Evolutionary conservation across 345 rosid genomes (phyloP).

Genomic region (Populus euphratica): DNA sequence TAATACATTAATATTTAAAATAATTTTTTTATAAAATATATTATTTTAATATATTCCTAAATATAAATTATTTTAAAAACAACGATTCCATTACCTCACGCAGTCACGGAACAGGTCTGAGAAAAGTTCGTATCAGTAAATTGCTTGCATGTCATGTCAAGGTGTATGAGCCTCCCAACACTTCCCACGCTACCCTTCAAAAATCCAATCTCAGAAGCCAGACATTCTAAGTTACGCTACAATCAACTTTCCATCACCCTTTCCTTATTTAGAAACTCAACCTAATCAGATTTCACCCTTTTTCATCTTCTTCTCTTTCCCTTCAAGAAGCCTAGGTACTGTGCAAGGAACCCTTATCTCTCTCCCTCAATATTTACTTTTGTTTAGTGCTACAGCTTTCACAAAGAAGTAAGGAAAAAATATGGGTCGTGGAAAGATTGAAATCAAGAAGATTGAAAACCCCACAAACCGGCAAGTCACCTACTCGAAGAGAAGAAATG

Average conservation of each 20-base stretch:
- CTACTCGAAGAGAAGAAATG: constrained; percentile 55
- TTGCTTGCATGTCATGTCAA: not conserved
- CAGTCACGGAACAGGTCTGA: not conserved
- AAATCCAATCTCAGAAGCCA: constrained; percentile 2
- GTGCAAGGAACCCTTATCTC: not conserved
- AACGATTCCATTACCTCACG: fast-evolving
- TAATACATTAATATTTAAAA: no score
- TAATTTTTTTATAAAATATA: no score
- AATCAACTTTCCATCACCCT: constrained; percentile 24
- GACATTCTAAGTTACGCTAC: constrained; percentile 25
- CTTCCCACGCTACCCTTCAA: not conserved
- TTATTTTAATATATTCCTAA: no score
- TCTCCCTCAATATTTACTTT: not conserved
- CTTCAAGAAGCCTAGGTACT: constrained; percentile 1
- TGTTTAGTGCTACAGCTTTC: not conserved
- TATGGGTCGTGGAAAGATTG: constrained; percentile 64
- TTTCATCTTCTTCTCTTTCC: constrained; percentile 1
- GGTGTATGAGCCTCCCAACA: not conserved
- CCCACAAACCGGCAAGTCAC: constrained; percentile 60
- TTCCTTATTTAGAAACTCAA: constrained; percentile 21
- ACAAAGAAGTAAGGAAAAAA: not conserved
- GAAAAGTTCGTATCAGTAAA: not conserved
- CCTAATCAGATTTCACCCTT: not conserved
- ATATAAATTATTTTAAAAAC: no score
- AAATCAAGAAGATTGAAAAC: constrained; percentile 64